Evolutionary conservation across 192 early-diverging fungal species (phyloP).

Genomic region (Backusella westeae): DNA sequence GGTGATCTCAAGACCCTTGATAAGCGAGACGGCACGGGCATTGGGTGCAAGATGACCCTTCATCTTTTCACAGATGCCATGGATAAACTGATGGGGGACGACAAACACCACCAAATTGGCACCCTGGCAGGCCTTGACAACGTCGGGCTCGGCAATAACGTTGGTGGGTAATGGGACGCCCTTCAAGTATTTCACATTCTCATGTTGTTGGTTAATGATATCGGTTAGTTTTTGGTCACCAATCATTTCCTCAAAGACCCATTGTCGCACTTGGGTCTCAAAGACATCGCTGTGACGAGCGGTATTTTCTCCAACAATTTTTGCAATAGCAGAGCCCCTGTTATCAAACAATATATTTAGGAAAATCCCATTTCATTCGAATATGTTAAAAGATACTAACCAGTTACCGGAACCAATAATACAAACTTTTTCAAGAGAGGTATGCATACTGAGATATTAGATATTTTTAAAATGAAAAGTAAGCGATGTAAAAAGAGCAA

Average conservation of each 20-base stretch:
- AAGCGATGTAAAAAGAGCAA: not conserved
- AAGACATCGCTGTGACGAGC: conserved; percentile 55
- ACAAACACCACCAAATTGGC: conserved; percentile 93
- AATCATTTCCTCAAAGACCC: conserved; percentile 92
- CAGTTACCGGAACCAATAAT: conserved; percentile 97
- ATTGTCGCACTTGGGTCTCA: conserved; percentile 82
- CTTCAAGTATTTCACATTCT: conserved; percentile 90
- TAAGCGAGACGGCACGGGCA: conserved; percentile 87
- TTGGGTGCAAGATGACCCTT: conserved; percentile 65
- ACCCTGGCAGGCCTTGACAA: conserved; percentile 69
- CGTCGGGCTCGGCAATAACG: conserved; percentile 80
- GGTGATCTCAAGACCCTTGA: conserved; percentile 82
- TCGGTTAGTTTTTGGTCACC: conserved; percentile 83
- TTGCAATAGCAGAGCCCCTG: conserved; percentile 91
- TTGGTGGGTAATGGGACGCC: conserved; percentile 81
- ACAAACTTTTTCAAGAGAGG: conserved; percentile 71
- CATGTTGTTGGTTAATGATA: conserved; percentile 91
- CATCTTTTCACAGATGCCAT: conserved; percentile 76
- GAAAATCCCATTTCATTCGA: not conserved
- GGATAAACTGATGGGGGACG: conserved; percentile 93
- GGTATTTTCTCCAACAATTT: conserved; percentile 89
- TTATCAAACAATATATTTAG: not conserved
- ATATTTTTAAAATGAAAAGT: not conserved
- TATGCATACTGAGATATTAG: not conserved
- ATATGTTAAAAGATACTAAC: conserved; percentile 22